Base-by-base conservation (phyloP, 345 rosid genomes). In the Syzygium oleosum region DNA sequence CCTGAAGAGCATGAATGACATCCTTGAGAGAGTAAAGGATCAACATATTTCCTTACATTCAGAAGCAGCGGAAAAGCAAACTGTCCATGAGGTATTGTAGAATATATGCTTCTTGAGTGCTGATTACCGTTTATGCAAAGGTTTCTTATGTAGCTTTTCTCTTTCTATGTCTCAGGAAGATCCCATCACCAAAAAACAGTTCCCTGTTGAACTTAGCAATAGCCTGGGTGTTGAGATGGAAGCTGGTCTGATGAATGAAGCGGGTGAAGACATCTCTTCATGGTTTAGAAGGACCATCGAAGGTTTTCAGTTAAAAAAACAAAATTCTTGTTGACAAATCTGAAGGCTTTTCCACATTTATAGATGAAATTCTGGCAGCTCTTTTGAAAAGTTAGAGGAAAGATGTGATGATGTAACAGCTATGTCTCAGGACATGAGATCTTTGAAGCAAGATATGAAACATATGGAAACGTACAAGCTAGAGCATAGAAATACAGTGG, bases 221-320 rank as follows among this genome's bases (percentile, higher is more conserved):
- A 79, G 84, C 31, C 86, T 89, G 85, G 88, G 91, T 41, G 77
- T 56, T 84, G 96, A 91, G 65, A 84, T 91, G 65, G 92, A 88
- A 86, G 79, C 90, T 91, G 89, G 86, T 79, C 90, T 88, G 85
- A 65, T 52, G 86, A 91, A 85, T 90, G 87, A 88, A 78, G 89
- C 85, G 85, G 90, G 91, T 86, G 91, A 86, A 79, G 89, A 90
- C 84, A 90, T 96, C 87, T 90, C 93, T 80, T 90, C 91, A 78
- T 90, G 90, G 85, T 88, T 96, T 85, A 91, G 89, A 91, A 94
- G 90, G 91, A 90, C 90, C 84, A 85, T 89, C 25, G 97, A 94
- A 61, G 93, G 89, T 61, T 87, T 94, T 86, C 93, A 91, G 91
- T 87, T 88, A 90, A 92, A 86, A 92, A 91, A 93, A 88, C 92